Base-by-base conservation (phyloP, 2,329 filamentous ascomycete species). In the Xylaria polymorpha region DNA sequence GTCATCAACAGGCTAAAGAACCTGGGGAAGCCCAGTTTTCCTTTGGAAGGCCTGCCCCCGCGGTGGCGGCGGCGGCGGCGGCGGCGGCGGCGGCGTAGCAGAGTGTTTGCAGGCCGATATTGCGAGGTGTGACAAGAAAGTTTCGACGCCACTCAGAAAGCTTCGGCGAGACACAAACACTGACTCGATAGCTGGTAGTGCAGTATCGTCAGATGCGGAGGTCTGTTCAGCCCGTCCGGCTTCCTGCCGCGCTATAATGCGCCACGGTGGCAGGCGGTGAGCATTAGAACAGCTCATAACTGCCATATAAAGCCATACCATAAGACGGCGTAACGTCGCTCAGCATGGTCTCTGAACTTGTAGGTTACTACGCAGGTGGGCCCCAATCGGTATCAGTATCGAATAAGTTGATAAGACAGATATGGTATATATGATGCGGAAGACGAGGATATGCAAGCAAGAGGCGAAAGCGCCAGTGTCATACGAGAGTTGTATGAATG, bases 131-230 rank as follows among this genome's bases (percentile, higher is more conserved):
- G 60, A 63, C 41, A 3, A 29, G 44, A 53, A 7, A 15, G 29
- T 41, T 35, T 63, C 35, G 15, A 64, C 55, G 64, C 64, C 67
- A 50, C 46, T 66, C 59, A 64, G 63, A 69, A 57, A 39, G 57
- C 64, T 55, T 55, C 44, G 14, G 25, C 22, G 41, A 32, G 50
- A 20, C 18, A 51, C n/a, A 39, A n/a, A 35, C 29, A 20, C 55
- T 60, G 55, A 69, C 25, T 64, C 55, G 62, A 44, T 56, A 10
- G 53, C 39, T 14, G 22, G 59, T 12, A 32, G 20, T 39, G 39
- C 29, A 48, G 32, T 4, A 53, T 61, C 55, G 32, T 44, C 53
- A 44, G 51, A 37, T 51, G 18, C 22, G 39, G 41, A 46, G 44
- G 20, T 39, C 51, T 14, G 25, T 25, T 59, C 51, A 46, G 53